Evolutionary conservation across 2,329 filamentous ascomycete species (phyloP).

Genomic region (Boeremia lycopersici): DNA sequence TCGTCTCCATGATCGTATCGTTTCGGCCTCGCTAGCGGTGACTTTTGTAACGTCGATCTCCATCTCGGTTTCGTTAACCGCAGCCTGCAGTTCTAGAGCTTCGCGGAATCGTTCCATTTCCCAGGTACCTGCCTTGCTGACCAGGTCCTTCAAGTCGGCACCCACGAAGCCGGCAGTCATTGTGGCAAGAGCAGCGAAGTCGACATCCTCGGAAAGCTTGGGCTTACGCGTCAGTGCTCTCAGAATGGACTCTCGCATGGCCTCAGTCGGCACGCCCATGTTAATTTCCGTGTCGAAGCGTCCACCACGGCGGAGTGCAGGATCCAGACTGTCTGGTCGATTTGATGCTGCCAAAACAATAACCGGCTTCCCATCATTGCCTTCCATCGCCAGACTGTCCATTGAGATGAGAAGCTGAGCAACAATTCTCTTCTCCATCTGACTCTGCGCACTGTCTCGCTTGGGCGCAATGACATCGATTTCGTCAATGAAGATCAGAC

Average conservation of each 20-base stretch:
- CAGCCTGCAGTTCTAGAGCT: slow-evolving; percentile 54
- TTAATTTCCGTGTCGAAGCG: slow-evolving; percentile 85
- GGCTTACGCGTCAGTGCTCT: slow-evolving; percentile 72
- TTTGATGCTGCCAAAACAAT: slow-evolving; percentile 93
- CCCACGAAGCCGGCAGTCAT: slow-evolving; percentile 92
- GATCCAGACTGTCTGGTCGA: slow-evolving; percentile 82
- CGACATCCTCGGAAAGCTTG: slow-evolving; percentile 69
- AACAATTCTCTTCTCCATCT: slow-evolving; percentile 89
- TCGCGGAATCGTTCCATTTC: slow-evolving; percentile 67
- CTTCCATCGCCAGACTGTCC: slow-evolving; percentile 74
- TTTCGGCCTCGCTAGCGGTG: slow-evolving; percentile 21
- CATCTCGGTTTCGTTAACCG: slow-evolving; percentile 51
- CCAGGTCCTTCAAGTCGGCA: slow-evolving; percentile 78
- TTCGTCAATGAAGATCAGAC: slow-evolving; percentile 88
- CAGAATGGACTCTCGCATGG: slow-evolving; percentile 78
- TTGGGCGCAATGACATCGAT: slow-evolving; percentile 92
- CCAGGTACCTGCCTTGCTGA: slow-evolving; percentile 67
- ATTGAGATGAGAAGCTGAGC: slow-evolving; percentile 84
- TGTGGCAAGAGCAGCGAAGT: slow-evolving; percentile 76
- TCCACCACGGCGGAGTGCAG: slow-evolving; percentile 73
- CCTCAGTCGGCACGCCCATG: slow-evolving; percentile 82
- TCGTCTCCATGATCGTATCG: slow-evolving; percentile 42
- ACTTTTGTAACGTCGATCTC: slow-evolving; percentile 54
- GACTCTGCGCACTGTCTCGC: slow-evolving; percentile 78
- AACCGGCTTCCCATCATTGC: slow-evolving; percentile 76